Base-by-base conservation (phyloP, 352 stramenopile genomes). In the Blastocystis sp. region DNA sequence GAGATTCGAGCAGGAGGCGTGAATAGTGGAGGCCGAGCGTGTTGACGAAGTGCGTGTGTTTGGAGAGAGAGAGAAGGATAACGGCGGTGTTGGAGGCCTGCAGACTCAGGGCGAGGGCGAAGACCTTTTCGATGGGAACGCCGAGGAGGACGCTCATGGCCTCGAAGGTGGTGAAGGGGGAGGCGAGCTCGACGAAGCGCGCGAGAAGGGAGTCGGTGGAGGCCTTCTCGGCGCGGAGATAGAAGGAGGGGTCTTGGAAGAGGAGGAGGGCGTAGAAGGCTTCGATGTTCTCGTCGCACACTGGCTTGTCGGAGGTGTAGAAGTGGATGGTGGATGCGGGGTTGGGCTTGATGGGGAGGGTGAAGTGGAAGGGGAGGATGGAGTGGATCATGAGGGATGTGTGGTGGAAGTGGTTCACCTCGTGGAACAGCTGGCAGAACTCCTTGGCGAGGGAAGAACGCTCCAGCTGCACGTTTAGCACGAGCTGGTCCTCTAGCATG, bases 381-480 rank as follows among this genome's bases (percentile, higher is more conserved):
- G 65, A 48, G 42, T 84, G 34, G 74, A 84, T 84, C 19, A 10
- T 68, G 40, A 84, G 54, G 2, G 74, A 66, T 1, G 38, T 59
- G 54, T 84, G 57, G 54, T 84, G 57, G 74, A 84, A 84, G 74
- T 57, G 48, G 48, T 84, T 84, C 45, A 84, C n/a, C 43, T 84
- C 74, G 61, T 84, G 74, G 45, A 59, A 84, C 19, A 84, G 21
- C 61, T 84, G 74, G 14, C 52, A 66, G 21, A 84, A 28, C 17
- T 84, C 74, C 17, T 59, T 54, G 52, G 74, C 74, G 7, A 84
- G 74, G 9, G 57, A 57, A 10, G 74, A 84, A 11, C n/a, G 9
- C 40, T 84, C 74, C 3, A 84, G 40, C 57, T 84, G 74, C 7
- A 48, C 69, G 61, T 68, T 84, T 3, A 84, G 7, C 0, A 84